Percentiles rank a stretch among this genome's conserved stretches.
Evolutionary conservation across 2,329 filamentous ascomycete genomes (phyloP).

Genomic region (Apiospora hydei): DNA sequence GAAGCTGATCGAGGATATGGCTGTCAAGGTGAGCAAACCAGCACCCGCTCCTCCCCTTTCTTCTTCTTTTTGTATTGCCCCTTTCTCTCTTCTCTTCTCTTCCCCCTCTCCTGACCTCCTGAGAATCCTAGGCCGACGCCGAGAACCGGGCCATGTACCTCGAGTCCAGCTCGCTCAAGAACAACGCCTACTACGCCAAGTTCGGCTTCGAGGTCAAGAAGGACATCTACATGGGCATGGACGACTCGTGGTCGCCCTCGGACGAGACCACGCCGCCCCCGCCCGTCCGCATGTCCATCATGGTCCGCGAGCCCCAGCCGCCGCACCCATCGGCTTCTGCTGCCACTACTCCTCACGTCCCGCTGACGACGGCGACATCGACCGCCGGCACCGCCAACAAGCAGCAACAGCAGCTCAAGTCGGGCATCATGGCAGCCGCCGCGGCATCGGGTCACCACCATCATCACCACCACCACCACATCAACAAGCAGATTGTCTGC

Average conservation of each 20-base stretch:
- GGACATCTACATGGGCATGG: slow-evolving; percentile 64
- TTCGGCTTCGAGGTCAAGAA: slow-evolving; percentile 74
- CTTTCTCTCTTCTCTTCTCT: neutral
- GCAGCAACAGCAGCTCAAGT: slow-evolving; percentile 24
- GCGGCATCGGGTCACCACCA: slow-evolving; percentile 9
- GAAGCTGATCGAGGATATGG: slow-evolving; percentile 75
- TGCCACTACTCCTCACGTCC: neutral
- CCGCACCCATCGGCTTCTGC: neutral
- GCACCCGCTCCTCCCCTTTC: neutral
- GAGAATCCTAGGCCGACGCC: slow-evolving; percentile 63
- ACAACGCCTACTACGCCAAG: slow-evolving; percentile 75
- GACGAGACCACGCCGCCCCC: slow-evolving; percentile 38
- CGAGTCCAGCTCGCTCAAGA: slow-evolving; percentile 75
- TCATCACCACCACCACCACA: slow-evolving; percentile 9
- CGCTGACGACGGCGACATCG: neutral
- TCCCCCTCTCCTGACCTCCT: slow-evolving; percentile 22
- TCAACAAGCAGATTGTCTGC: slow-evolving; percentile 16
- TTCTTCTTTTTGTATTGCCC: slow-evolving; percentile 8
- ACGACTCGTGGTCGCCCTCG: neutral
- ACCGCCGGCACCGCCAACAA: slow-evolving; percentile 35
- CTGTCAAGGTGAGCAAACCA: slow-evolving; percentile 56
- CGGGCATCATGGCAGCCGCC: slow-evolving; percentile 4
- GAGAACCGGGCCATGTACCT: slow-evolving; percentile 77
- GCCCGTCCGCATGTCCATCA: slow-evolving; percentile 76
- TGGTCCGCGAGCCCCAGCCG: slow-evolving; percentile 74